Evolutionary conservation across 2,329 filamentous ascomycete species (phyloP).

Genomic region (Alternaria burnsii): DNA sequence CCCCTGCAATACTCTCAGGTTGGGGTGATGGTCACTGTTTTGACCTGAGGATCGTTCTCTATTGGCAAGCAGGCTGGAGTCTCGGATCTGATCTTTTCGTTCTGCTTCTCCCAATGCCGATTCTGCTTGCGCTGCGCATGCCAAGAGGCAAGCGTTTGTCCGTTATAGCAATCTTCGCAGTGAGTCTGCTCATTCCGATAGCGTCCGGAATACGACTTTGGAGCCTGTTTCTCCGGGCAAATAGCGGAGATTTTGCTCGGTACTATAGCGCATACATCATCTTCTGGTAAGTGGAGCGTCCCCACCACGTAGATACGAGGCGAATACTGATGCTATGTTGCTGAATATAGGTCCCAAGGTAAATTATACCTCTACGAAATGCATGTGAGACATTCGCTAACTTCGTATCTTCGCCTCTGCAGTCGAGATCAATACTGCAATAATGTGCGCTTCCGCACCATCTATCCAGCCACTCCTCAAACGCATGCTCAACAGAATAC

Average conservation of each 20-base stretch:
- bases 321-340: neutral
- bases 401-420: no score
- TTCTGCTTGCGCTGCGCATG: slow-evolving; percentile 36
- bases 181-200: slow-evolving; percentile 33
- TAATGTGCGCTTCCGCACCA: slow-evolving; percentile 35
- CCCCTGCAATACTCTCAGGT: slow-evolving; percentile 22
- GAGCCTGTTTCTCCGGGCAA: slow-evolving; percentile 29
- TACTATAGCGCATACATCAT: slow-evolving; percentile 38
- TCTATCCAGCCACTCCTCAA: slow-evolving; percentile 35
- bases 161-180: slow-evolving; percentile 34
- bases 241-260: slow-evolving; percentile 10
- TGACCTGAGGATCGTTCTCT: slow-evolving; percentile 26
- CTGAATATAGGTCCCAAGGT: slow-evolving; percentile 15
- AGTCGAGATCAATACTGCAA: slow-evolving; percentile 39
- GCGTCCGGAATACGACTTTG: slow-evolving; percentile 31
- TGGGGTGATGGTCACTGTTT: slow-evolving; percentile 23
- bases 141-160: slow-evolving; percentile 29
- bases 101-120: slow-evolving; percentile 33
- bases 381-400: no score
- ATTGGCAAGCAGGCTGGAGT: slow-evolving; percentile 33
- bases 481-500: slow-evolving; percentile 22
- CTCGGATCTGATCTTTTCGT: slow-evolving; percentile 36
- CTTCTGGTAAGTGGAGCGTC: slow-evolving; percentile 20
- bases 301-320: neutral
- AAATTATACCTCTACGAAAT: no score